Evolutionary conservation across 805 yeast genomes (phyloP).

Genomic region (Suhomyces sp.): DNA sequence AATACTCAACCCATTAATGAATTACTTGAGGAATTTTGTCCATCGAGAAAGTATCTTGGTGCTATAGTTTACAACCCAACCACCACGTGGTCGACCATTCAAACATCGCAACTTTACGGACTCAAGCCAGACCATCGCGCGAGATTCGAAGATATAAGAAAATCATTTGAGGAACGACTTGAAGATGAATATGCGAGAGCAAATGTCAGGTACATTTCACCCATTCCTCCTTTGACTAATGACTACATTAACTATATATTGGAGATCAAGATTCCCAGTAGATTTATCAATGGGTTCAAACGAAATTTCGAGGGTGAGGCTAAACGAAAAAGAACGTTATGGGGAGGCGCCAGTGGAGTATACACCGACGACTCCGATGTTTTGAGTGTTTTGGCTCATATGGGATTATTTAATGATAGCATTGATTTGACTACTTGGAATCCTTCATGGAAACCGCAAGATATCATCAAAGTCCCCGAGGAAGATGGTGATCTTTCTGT

Average conservation of each 20-base stretch:
- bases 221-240: slow-evolving; percentile 35
- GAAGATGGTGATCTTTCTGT: slow-evolving; percentile 53
- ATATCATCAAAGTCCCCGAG: slow-evolving; percentile 17
- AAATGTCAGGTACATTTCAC: slow-evolving; percentile 30
- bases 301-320: slow-evolving; percentile 36
- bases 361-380: slow-evolving; percentile 94
- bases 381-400: slow-evolving; percentile 68
- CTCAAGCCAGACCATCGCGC: slow-evolving; percentile 27
- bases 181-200: slow-evolving; percentile 10
- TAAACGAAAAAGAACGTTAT: slow-evolving; percentile 45
- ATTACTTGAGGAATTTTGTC: slow-evolving; percentile 25
- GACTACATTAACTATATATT: slow-evolving; percentile 47
- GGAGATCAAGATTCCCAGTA: slow-evolving; percentile 55
- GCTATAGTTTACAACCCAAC: slow-evolving; percentile 53
- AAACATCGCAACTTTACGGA: slow-evolving; percentile 25
- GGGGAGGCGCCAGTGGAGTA: slow-evolving; percentile 81
- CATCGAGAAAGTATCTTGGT: slow-evolving; percentile 27
- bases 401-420: slow-evolving; percentile 55
- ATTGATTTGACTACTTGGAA: slow-evolving; percentile 34
- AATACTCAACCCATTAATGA: slow-evolving; percentile 19
- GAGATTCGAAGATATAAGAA: slow-evolving; percentile 26
- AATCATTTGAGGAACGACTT: slow-evolving; percentile 10
- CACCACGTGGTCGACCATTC: slow-evolving; percentile 47
- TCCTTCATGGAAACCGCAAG: slow-evolving; percentile 23
- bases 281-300: slow-evolving; percentile 36